Evolutionary conservation across 2,329 filamentous ascomycete genomes (phyloP), one percentile per base, ranked within the genome.

Genomic region (Cladosporium sp.): DNA sequence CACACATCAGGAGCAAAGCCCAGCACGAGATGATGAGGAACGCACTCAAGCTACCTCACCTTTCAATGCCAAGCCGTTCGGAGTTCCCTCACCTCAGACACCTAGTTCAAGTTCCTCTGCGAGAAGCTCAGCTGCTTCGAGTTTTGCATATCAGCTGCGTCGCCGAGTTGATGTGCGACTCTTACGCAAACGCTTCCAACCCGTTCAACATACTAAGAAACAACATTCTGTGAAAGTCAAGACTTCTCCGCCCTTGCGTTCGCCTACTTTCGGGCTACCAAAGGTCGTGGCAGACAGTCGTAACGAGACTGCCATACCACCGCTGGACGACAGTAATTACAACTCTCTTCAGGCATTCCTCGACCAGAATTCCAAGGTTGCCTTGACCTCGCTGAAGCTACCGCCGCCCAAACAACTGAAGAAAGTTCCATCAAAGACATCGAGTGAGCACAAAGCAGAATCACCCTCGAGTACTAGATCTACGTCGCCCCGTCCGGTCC

Each of bases 231-330:
- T 10, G 14, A 53, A 59, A 26, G 28, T 2, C 39, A 59, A 59
- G 23, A 14, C 32, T 14, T 39, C 57, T 36, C 63, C 46, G 21
- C 56, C 63, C 7, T 21, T 59, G 25, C 67, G 69, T 7, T 69
- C 71, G 21, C 66, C 72, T 8, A 73, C 73, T 1, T 75, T 68
- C 36, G 71, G 70, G 51, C 60, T 67, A 57, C 72, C 73, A 5
- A 74, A 68, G 60, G 72, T 75, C 2, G 68, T 75, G 5, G 69
- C 73, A 63, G 73, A 75, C 51, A 70, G 63, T 25, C 63, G 63
- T 18, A 48, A 63, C 25, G 49, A 39, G 18, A 18, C 23, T 14
- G 11, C 23, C 2, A 8, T n/a, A 3, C 18, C 14, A 21, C 48
- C 54, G 23, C 26, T 28, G 18, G 23, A 39, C 6, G 26, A 39